Base-by-base conservation (phyloP, 139 green algal species). In the Medakamo hakoo region DNA sequence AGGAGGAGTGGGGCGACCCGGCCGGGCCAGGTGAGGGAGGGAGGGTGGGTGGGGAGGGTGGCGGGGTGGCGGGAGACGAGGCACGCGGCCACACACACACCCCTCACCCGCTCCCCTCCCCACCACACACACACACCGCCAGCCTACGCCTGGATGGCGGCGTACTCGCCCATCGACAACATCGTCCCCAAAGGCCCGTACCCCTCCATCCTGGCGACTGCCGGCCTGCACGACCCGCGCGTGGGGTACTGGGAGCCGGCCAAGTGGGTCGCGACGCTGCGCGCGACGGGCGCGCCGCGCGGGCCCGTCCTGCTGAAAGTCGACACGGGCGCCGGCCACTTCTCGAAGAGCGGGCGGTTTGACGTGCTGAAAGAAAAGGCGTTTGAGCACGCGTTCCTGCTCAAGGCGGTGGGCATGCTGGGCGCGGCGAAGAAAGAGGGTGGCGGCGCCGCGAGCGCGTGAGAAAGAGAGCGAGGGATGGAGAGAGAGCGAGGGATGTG, bases 91-190 rank as follows among this genome's bases (percentile, higher is more conserved):
- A n/a, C n/a, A n/a, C n/a, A n/a, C n/a, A n/a, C n/a, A n/a, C n/a
- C n/a, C n/a, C n/a, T n/a, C n/a, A n/a, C n/a, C n/a, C n/a, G n/a
- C n/a, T n/a, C n/a, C n/a, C n/a, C n/a, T n/a, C n/a, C n/a, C n/a
- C n/a, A n/a, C n/a, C n/a, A 57, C 28, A 57, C 58, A 25, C 57
- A n/a, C n/a, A n/a, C n/a, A n/a, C n/a, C 80, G 65, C 61, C 68
- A 3, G 71, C 80, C 59, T 94, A 95, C 66, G 65, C 82, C 24
- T 92, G 88, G 76, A 95, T 96, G 73, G 83, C 83, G 74, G 73
- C 48, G 19, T 96, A 96, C 75, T 83, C 71, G n/a, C 90, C 90
- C 1, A 73, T 94, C 24, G 90, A 97, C 68, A 97, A 97, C 71
- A 71, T 95, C 4, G 62, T 49, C 30, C 23, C 58, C 3, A 60